These are phyloP conservation scores for Prunella vulgaris DNA, from an alignment of 257 asterid genomes.

Conservation along the genomic window DNA sequence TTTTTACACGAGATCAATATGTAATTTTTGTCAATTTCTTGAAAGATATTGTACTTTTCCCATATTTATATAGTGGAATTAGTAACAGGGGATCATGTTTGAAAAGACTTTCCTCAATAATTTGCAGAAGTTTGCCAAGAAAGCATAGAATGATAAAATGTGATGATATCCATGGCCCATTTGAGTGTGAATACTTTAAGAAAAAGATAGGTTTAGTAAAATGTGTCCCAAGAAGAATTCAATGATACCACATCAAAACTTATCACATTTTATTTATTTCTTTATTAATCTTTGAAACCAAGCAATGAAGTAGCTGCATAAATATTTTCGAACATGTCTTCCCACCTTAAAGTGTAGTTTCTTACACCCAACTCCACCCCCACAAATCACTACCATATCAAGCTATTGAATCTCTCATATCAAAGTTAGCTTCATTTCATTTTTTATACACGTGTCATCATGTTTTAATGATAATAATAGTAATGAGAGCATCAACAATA, in stretches of 20 bases:
- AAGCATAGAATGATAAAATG: neutral
- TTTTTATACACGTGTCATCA: neutral
- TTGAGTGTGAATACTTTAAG: conserved; percentile 15
- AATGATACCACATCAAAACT: conserved; percentile 6
- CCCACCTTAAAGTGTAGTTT: conserved; percentile 26
- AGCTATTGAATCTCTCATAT: no score
- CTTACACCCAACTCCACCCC: conserved; percentile 22
- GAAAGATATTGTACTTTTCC: no score
- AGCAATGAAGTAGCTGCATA: conserved; percentile 40
- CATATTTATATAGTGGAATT: no score
- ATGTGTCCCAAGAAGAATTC: conserved; percentile 2
- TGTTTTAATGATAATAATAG: no score
- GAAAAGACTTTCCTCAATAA: no score
- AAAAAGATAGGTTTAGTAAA: neutral
- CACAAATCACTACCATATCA: conserved; percentile 16
- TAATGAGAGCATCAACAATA: no score
- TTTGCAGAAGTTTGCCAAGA: neutral
- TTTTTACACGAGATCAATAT: no score
- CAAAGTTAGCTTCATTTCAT: no score
- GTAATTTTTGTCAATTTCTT: no score
- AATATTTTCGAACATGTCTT: conserved; percentile 28
- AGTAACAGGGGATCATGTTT: no score
- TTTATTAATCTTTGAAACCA: conserved; percentile 36
- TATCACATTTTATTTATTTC: conserved; percentile 18
- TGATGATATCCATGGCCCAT: neutral